These are phyloP conservation scores for Ilyonectria robusta DNA, from an alignment of 2,329 filamentous ascomycete genomes.

Conservation along the genomic window DNA sequence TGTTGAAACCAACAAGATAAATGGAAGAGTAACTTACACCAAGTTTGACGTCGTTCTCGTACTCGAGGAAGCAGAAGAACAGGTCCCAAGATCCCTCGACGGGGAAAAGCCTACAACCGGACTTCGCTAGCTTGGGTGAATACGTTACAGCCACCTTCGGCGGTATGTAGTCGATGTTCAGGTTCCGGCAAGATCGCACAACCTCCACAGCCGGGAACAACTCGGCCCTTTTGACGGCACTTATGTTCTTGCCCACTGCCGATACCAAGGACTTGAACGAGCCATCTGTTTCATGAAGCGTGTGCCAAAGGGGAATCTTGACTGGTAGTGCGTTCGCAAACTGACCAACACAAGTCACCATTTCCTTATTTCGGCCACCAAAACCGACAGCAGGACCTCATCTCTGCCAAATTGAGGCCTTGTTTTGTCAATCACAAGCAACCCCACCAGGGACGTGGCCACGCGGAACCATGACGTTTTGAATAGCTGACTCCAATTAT, in stretches of 20 bases:
- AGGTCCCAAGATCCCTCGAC: conserved; percentile 9
- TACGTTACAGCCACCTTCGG: not conserved
- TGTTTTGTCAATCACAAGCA: no score
- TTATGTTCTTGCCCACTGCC: not conserved
- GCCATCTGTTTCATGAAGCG: not conserved
- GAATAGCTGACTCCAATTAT: no score
- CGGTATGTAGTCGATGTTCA: not conserved
- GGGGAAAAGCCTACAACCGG: conserved; percentile 1
- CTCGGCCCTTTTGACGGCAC: conserved; percentile 2
- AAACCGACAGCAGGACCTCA: not conserved
- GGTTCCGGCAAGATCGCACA: not conserved
- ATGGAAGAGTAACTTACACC: not conserved
- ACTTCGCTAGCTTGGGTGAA: conserved; percentile 1
- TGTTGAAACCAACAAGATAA: not conserved
- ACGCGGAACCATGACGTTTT: no score
- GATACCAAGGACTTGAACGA: not conserved
- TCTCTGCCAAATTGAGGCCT: no score
- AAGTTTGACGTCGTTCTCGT: not conserved
- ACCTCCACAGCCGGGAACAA: not conserved
- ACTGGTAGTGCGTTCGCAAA: not conserved
- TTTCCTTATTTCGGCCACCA: not conserved
- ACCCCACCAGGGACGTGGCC: no score
- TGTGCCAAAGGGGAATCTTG: not conserved
- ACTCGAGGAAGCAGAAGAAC: conserved; percentile 4
- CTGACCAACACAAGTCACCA: not conserved